These are phyloP conservation scores for Trypethelium eluteriae DNA, from an alignment of 495 filamentous ascomycete genomes.

Conservation along the genomic window DNA sequence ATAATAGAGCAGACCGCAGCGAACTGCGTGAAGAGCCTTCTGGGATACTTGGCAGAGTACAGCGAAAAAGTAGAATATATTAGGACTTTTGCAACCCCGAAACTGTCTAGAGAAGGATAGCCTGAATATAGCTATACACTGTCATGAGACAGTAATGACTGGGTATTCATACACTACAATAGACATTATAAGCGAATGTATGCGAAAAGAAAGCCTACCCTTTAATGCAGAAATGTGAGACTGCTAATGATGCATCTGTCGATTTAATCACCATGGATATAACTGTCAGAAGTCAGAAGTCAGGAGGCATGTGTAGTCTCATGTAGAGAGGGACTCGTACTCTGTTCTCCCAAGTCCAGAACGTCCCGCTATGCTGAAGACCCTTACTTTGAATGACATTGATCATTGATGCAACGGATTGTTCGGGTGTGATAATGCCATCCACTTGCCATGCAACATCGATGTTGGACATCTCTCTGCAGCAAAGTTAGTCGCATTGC, in stretches of 20 bases:
- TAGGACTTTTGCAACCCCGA: too few species aligned
- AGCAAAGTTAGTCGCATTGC: conserved; percentile 5
- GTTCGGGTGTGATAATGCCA: conserved; percentile 43
- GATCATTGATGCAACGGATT: conserved; percentile 47
- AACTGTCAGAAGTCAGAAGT: conserved; percentile 11
- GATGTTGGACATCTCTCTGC: conserved; percentile 44
- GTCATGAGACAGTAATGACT: neutral
- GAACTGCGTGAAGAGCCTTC: too few species aligned
- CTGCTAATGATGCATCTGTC: neutral
- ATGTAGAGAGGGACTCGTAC: conserved; percentile 27
- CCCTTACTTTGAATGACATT: conserved; percentile 44
- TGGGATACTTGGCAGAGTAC: too few species aligned
- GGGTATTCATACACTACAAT: neutral
- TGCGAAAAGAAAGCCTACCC: neutral
- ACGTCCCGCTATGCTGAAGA: conserved; percentile 44
- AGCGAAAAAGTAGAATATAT: too few species aligned
- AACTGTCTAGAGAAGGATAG: too few species aligned
- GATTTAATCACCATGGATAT: conserved; percentile 20
- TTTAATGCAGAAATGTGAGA: neutral
- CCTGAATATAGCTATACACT: neutral
- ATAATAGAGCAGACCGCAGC: too few species aligned
- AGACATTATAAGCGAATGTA: conserved; percentile 2
- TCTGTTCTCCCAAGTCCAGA: conserved; percentile 50
- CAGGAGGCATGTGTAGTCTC: conserved; percentile 32
- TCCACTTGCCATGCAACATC: conserved; percentile 44